Percentiles rank a stretch among this genome's conserved stretches.
Evolutionary conservation across 208 protist species (phyloP).

Genomic region (Wallacemonas sp.): DNA sequence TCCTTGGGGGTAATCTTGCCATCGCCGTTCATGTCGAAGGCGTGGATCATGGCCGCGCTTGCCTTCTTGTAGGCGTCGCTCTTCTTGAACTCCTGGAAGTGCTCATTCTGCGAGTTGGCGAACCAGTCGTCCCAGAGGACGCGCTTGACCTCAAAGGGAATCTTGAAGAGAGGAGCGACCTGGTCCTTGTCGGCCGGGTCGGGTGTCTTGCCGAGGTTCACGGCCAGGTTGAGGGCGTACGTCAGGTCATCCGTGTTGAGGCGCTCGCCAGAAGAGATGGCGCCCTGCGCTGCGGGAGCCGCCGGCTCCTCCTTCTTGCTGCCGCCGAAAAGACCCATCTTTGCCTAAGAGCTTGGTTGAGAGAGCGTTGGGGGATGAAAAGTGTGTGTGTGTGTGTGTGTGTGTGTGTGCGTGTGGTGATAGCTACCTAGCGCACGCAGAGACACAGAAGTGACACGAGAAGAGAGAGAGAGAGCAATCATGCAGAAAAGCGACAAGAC

Average conservation of each 20-base stretch:
- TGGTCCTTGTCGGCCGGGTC: constrained; percentile 22
- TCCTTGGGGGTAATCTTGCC: constrained; percentile 63
- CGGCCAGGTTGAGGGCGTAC: constrained; percentile 41
- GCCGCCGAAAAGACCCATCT: constrained; percentile 30
- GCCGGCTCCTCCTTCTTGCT: constrained; percentile 21
- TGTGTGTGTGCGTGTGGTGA: neutral
- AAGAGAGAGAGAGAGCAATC: constrained; percentile 9
- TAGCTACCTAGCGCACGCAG: neutral
- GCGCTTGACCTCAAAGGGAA: constrained; percentile 45
- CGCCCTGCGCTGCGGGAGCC: constrained; percentile 1
- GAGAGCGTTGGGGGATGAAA: neutral
- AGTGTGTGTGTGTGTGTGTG: neutral
- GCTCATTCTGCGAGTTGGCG: constrained; percentile 25
- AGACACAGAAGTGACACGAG: constrained; percentile 3
- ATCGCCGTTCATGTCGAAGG: constrained; percentile 63
- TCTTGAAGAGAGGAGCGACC: constrained; percentile 39
- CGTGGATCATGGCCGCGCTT: constrained; percentile 28
- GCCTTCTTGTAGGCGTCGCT: constrained; percentile 39
- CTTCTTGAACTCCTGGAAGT: constrained; percentile 37
- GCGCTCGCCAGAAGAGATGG: constrained; percentile 19
- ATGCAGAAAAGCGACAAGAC: constrained; percentile 8
- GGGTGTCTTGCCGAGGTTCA: constrained; percentile 40
- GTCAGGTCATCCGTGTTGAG: constrained; percentile 64
- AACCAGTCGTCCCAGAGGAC: constrained; percentile 38
- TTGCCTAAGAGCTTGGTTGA: neutral